Evolutionary conservation across 257 asterid species (phyloP).

Genomic region (Solanum neorickii): DNA sequence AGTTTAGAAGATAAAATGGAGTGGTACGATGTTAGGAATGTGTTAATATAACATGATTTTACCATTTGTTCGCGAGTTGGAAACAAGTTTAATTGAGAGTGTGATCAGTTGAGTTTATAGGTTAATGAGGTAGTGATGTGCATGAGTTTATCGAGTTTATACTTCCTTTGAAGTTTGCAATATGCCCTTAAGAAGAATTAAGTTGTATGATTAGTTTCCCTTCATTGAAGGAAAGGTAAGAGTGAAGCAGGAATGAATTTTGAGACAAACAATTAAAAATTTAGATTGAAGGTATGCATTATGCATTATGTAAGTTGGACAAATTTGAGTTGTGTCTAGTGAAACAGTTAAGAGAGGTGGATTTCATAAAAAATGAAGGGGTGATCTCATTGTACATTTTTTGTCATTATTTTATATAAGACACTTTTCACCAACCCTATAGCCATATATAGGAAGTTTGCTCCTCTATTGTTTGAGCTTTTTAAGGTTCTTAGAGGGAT

Average conservation of each 20-base stretch:
- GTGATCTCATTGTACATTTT: too few relatives aligned
- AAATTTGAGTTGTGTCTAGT: too few relatives aligned
- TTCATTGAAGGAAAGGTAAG: too few relatives aligned
- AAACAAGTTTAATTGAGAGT: slow-evolving; percentile 22
- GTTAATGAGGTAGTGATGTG: slow-evolving; percentile 29
- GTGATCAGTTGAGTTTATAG: slow-evolving; percentile 5
- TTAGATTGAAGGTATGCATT: too few relatives aligned
- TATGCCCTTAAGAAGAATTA: too few relatives aligned
- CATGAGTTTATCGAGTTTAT: slow-evolving; percentile 37
- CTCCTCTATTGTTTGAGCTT: slow-evolving; percentile 41
- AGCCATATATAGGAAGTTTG: slow-evolving; percentile 9
- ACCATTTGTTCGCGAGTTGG: slow-evolving; percentile 35
- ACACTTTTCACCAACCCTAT: background rate
- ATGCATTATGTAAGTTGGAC: too few relatives aligned
- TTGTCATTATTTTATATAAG: slow-evolving; percentile 1
- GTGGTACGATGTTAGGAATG: background rate
- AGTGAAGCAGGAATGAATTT: too few relatives aligned
- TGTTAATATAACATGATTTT: too few relatives aligned
- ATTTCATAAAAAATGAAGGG: too few relatives aligned
- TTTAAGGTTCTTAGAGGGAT: slow-evolving; percentile 37
- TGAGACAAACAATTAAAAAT: too few relatives aligned
- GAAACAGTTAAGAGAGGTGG: too few relatives aligned
- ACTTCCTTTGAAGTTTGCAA: slow-evolving; percentile 14
- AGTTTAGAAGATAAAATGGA: slow-evolving; percentile 4
- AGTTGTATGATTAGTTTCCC: too few relatives aligned